These are phyloP conservation scores for Auricularia auricula-judae DNA, from an alignment of 768 basidiomycete species.

Conservation along the genomic window DNA sequence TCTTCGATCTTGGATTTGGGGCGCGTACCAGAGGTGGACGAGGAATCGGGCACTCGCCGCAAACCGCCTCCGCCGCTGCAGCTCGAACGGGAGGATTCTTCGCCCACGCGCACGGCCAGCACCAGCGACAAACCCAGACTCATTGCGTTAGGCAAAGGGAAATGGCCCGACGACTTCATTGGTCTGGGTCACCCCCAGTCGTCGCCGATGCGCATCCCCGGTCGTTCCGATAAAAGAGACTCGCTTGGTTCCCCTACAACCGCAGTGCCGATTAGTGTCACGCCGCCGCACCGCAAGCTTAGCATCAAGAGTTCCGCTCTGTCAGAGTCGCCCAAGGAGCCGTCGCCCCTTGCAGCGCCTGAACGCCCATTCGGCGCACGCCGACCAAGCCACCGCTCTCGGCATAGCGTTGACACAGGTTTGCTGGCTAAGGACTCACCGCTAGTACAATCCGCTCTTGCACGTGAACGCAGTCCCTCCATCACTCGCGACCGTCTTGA, in stretches of 20 bases:
- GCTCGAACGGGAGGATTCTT: neutral
- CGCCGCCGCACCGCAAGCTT: neutral
- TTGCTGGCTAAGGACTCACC: slow-evolving; percentile 38
- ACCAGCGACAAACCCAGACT: slow-evolving; percentile 6
- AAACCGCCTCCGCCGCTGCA: neutral
- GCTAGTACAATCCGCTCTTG: neutral
- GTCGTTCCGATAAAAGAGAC: neutral
- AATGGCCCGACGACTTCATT: slow-evolving; percentile 70
- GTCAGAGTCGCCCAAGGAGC: neutral
- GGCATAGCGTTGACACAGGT: slow-evolving; percentile 50
- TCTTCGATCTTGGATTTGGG: neutral
- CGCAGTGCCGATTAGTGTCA: neutral
- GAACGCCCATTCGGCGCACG: slow-evolving; percentile 33
- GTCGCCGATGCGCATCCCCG: neutral
- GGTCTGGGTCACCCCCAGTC: neutral
- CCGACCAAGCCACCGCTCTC: slow-evolving; percentile 50
- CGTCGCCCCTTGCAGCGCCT: neutral
- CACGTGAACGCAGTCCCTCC: neutral
- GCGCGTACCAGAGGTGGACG: neutral
- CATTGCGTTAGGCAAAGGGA: slow-evolving; percentile 60
- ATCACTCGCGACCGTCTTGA: neutral
- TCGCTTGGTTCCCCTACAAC: neutral
- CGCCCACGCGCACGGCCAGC: neutral
- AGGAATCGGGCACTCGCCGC: neutral
- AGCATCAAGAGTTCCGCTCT: neutral